These are phyloP conservation scores for Arthrocladium fulminans DNA, from an alignment of 2,329 filamentous ascomycete species.

Conservation along the genomic window DNA sequence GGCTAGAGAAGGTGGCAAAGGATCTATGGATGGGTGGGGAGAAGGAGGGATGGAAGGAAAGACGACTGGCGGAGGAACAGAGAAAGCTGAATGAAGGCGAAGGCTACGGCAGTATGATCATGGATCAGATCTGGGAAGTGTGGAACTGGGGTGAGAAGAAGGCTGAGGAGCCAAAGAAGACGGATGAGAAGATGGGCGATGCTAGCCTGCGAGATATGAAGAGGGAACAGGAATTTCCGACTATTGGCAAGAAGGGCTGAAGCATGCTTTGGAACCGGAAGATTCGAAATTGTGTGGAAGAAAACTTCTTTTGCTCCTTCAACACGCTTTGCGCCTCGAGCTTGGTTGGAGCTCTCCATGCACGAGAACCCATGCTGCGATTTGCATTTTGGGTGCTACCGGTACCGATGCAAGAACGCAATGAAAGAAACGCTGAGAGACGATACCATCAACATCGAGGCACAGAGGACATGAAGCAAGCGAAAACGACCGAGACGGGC, in stretches of 20 bases:
- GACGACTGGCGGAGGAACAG: conserved; percentile 32
- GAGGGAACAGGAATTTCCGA: conserved; percentile 27
- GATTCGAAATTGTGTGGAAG: too few relatives aligned
- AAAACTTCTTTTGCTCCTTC: too few relatives aligned
- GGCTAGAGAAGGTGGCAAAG: conserved; percentile 10
- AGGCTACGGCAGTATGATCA: conserved; percentile 38
- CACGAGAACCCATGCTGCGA: too few relatives aligned
- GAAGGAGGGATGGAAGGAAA: conserved; percentile 32
- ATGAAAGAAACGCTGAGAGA: too few relatives aligned
- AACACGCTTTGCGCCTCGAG: too few relatives aligned
- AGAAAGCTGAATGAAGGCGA: conserved; percentile 31
- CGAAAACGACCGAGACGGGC: too few relatives aligned
- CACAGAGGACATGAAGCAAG: too few relatives aligned
- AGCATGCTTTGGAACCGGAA: too few relatives aligned
- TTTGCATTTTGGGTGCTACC: too few relatives aligned
- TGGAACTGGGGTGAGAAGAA: conserved; percentile 26
- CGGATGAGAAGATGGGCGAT: conserved; percentile 26
- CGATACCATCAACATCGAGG: too few relatives aligned
- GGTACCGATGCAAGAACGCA: too few relatives aligned
- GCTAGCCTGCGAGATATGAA: conserved; percentile 15
- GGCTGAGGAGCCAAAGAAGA: conserved; percentile 14
- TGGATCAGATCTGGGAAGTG: conserved; percentile 36
- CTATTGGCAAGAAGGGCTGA: conserved; percentile 30
- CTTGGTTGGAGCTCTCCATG: too few relatives aligned
- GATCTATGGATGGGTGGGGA: conserved; percentile 26